Evolutionary conservation across 345 rosid species (phyloP).

Genomic region (Arabidopsis thaliana): TAIR10.1 NC_003071.7:11935001-11935500

Average conservation of each 20-base stretch:
- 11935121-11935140: constrained; percentile 21
- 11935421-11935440: neutral
- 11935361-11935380: constrained; percentile 15
- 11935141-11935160: constrained; percentile 6
- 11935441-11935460: neutral
- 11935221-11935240: constrained; percentile 14
- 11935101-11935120: constrained; percentile 20
- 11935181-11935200: constrained; percentile 39
- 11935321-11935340: constrained; percentile 17
- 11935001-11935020: neutral
- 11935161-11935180: constrained; percentile 17
- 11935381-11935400: constrained; percentile 16
- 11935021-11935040: neutral
- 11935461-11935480: neutral
- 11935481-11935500: neutral
- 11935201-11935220: neutral
- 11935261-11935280: neutral
- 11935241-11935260: neutral
- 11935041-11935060: neutral
- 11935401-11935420: neutral
- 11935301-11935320: neutral
- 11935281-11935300: constrained; percentile 8
- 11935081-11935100: neutral
- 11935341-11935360: constrained; percentile 13
- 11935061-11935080: constrained; percentile 28